Evolutionary conservation across 2,329 filamentous ascomycete genomes (phyloP).

Genomic region (Fusarium sp.): DNA sequence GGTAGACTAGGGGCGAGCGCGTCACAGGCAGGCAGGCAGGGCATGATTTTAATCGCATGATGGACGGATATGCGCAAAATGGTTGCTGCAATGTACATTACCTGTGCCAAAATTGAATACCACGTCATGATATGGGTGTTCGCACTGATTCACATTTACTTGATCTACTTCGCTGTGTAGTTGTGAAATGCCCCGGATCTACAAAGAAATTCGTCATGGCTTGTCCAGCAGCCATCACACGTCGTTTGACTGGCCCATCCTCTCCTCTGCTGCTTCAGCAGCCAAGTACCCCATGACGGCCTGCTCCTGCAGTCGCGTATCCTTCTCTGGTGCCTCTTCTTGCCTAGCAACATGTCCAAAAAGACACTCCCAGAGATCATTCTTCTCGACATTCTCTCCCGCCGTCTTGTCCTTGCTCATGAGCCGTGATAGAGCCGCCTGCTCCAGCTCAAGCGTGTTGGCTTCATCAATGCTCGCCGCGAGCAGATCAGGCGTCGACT

Average conservation of each 20-base stretch:
- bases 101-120: slow-evolving; percentile 36
- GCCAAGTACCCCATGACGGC: slow-evolving; percentile 55
- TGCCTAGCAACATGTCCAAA: slow-evolving; percentile 67
- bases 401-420: slow-evolving; percentile 73
- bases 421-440: slow-evolving; percentile 72
- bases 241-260: slow-evolving; percentile 33
- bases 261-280: slow-evolving; percentile 54
- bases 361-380: slow-evolving; percentile 87
- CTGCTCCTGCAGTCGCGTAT: slow-evolving; percentile 46
- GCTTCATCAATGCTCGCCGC: slow-evolving; percentile 77
- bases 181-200: background rate
- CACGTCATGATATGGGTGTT: slow-evolving; percentile 26
- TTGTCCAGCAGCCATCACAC: background rate
- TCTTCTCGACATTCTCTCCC: slow-evolving; percentile 79
- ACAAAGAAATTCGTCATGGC: background rate
- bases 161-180: background rate
- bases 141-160: background rate
- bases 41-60: slow-evolving; percentile 17
- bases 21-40: slow-evolving; percentile 7
- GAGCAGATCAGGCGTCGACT: slow-evolving; percentile 56
- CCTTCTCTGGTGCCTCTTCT: slow-evolving; percentile 36
- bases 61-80: slow-evolving; percentile 21
- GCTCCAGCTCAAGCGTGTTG: slow-evolving; percentile 83
- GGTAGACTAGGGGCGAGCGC: slow-evolving; percentile 26
- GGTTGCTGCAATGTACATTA: slow-evolving; percentile 38